phyloP scores from a whole-genome alignment of 176 grass and related monocot species.

The Echinochloa phyllopogon region DNA sequence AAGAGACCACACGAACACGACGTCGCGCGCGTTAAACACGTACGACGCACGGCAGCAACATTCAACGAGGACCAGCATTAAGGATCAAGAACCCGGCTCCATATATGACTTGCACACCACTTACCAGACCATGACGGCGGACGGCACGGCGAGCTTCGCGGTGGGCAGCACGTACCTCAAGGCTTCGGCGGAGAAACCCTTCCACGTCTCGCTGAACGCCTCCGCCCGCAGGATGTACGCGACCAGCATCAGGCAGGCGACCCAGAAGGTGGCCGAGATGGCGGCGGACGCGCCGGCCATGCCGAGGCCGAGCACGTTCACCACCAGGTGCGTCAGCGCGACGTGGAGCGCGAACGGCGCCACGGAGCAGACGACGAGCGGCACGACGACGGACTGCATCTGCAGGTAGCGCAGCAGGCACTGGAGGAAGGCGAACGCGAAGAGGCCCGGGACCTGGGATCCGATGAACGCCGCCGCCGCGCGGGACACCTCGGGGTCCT shows the following conservation, averaged over 20 bases:
- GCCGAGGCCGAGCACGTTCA: neutral
- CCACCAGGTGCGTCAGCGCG: neutral
- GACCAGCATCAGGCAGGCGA: constrained; percentile 58
- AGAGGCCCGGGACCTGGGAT: constrained; percentile 58
- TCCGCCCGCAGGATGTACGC: constrained; percentile 53
- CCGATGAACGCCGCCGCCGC: constrained; percentile 56
- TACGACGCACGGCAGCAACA: too few species aligned
- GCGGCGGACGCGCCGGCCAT: neutral
- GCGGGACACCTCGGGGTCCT: constrained; percentile 62
- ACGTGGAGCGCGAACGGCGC: constrained; percentile 52
- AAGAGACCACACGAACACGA: too few species aligned
- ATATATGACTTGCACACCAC: neutral
- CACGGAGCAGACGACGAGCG: neutral
- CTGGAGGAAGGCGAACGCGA: constrained; percentile 67
- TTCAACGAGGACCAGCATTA: too few species aligned
- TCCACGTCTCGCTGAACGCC: constrained; percentile 60
- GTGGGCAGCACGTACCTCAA: constrained; percentile 59
- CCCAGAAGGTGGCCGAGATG: constrained; percentile 41
- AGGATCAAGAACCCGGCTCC: neutral
- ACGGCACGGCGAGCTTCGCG: constrained; percentile 71
- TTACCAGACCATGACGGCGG: constrained; percentile 91
- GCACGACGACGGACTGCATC: constrained; percentile 54
- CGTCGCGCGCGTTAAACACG: too few species aligned
- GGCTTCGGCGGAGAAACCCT: constrained; percentile 67
- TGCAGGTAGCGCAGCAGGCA: constrained; percentile 83